Evolutionary conservation across 2,329 filamentous ascomycete species (phyloP).

Genomic region (Colletotrichum sp.): DNA sequence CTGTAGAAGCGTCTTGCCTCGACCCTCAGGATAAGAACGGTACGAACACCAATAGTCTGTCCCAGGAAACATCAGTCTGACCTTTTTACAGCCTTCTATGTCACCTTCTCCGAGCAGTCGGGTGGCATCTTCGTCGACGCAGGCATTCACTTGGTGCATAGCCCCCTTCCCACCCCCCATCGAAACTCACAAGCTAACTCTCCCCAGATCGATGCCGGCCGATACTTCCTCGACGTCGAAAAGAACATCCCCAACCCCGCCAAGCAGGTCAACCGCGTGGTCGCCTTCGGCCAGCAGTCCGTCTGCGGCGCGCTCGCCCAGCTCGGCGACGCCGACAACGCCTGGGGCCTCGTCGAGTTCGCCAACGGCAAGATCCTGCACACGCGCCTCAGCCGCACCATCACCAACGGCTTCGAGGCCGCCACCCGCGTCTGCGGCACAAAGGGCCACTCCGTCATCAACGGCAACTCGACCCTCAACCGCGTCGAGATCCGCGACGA

Average conservation of each 20-base stretch:
- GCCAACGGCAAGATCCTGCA: conserved; percentile 37
- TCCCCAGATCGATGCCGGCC: neutral
- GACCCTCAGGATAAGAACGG: neutral
- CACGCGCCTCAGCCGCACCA: conserved; percentile 35
- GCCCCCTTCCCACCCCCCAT: rapidly evolving
- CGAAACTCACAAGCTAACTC: neutral
- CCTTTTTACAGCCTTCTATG: neutral
- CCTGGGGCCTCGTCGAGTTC: conserved; percentile 37
- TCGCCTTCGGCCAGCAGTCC: neutral
- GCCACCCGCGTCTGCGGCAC: conserved; percentile 21
- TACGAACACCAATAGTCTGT: neutral
- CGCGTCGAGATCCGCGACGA: neutral
- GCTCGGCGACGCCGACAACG: conserved; percentile 32
- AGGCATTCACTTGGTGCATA: rapidly evolving
- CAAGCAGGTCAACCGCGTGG: neutral
- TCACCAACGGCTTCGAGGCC: conserved; percentile 38
- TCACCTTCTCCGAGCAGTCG: neutral
- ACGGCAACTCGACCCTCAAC: conserved; percentile 22
- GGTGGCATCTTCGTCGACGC: neutral
- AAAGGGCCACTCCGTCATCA: conserved; percentile 30
- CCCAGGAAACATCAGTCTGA: neutral
- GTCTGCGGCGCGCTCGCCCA: neutral
- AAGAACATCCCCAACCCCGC: neutral
- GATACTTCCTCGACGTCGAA: neutral
- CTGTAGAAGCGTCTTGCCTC: neutral